A percentile compares a stretch with the other conserved stretches of the same genome.
Conservation (phyloP, 805 yeast genomes). For the Helenozyma rhizophorensis region DNA sequence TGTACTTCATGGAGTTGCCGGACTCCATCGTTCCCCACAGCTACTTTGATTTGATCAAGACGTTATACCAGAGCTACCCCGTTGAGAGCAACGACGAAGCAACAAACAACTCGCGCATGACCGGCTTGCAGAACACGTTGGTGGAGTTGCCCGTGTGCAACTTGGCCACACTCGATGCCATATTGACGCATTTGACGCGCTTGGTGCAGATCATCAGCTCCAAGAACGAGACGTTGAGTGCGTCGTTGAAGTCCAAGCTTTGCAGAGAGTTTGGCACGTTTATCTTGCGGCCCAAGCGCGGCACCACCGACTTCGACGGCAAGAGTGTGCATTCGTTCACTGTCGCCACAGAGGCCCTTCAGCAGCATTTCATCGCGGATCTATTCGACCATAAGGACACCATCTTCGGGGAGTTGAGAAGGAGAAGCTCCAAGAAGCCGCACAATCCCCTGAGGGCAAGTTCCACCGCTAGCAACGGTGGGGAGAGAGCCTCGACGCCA, state of each 20-base stretch:
- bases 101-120: constrained; percentile 37
- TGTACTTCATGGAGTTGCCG: constrained; percentile 76
- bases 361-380: constrained; percentile 57
- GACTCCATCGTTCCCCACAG: constrained; percentile 66
- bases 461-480: constrained; percentile 3
- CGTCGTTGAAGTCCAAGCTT: constrained; percentile 42
- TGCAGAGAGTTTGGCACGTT: constrained; percentile 65
- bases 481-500: not conserved
- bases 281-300: constrained; percentile 47
- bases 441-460: constrained; percentile 4
- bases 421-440: constrained; percentile 26
- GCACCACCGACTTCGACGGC: constrained; percentile 13
- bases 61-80: constrained; percentile 51
- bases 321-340: constrained; percentile 11
- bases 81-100: constrained; percentile 20
- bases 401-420: constrained; percentile 60
- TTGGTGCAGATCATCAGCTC: constrained; percentile 47
- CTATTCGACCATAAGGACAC: constrained; percentile 53
- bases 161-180: constrained; percentile 74
- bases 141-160: constrained; percentile 65
- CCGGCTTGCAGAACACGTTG: constrained; percentile 62
- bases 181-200: constrained; percentile 71
- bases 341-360: constrained; percentile 22
- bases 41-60: constrained; percentile 62
- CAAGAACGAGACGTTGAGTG: constrained; percentile 30